These are phyloP conservation scores for Apiospora sp. DNA, from an alignment of 2,329 filamentous ascomycete genomes.

Conservation along the genomic window DNA sequence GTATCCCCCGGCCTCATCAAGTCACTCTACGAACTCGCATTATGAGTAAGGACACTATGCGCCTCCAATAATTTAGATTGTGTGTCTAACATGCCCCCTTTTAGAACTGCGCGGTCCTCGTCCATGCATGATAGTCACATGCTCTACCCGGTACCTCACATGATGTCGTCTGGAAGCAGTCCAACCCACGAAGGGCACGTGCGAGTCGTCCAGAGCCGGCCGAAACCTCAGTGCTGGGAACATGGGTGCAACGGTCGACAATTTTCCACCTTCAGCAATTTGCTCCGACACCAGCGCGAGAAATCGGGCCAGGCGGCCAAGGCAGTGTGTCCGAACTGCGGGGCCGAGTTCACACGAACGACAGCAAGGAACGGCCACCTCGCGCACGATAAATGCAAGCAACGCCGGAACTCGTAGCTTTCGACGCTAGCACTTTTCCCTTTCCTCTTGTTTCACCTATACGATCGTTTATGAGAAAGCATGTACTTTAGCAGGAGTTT, in stretches of 20 bases:
- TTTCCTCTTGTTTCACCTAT: slow-evolving; percentile 3
- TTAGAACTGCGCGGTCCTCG: slow-evolving; percentile 47
- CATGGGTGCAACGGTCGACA: slow-evolving; percentile 95
- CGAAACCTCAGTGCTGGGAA: slow-evolving; percentile 97
- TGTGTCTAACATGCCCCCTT: slow-evolving; percentile 29
- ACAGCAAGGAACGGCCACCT: slow-evolving; percentile 87
- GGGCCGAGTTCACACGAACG: slow-evolving; percentile 91
- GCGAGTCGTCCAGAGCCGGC: slow-evolving; percentile 76
- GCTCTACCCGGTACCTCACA: slow-evolving; percentile 53
- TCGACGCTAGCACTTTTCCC: not conserved
- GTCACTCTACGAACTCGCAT: slow-evolving; percentile 43
- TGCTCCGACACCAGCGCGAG: slow-evolving; percentile 90
- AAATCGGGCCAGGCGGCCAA: slow-evolving; percentile 92
- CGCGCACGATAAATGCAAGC: slow-evolving; percentile 91
- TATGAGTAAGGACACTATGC: slow-evolving; percentile 47
- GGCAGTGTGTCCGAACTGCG: slow-evolving; percentile 88
- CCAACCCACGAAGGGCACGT: slow-evolving; percentile 58
- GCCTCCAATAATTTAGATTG: not conserved
- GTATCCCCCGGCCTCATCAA: slow-evolving; percentile 40
- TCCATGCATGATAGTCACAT: slow-evolving; percentile 51
- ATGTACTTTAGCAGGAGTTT: slow-evolving; percentile 18
- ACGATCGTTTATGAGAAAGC: slow-evolving; percentile 11
- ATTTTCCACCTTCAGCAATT: slow-evolving; percentile 96
- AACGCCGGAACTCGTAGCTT: slow-evolving; percentile 57
- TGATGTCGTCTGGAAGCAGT: slow-evolving; percentile 45